phyloP scores from a whole-genome alignment of 2,329 filamentous ascomycete genomes.

The Cytospora chrysosperma region DNA sequence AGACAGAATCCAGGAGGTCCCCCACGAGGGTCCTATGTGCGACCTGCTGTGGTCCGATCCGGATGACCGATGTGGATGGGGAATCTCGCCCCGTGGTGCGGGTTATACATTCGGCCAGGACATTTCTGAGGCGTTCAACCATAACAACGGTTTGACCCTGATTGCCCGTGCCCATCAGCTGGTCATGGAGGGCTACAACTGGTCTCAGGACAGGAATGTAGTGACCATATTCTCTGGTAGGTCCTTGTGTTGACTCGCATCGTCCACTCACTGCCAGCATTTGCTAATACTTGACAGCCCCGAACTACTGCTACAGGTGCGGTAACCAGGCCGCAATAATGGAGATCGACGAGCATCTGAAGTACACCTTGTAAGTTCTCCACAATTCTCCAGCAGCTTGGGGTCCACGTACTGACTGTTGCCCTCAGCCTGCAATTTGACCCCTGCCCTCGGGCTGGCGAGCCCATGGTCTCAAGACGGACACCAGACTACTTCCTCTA shows the following conservation, averaged over 20 bases:
- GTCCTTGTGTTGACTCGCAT: constrained; percentile 24
- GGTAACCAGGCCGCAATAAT: constrained; percentile 99
- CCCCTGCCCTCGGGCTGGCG: constrained; percentile 92
- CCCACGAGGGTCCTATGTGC: constrained; percentile 97
- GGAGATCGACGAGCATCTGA: constrained; percentile 99
- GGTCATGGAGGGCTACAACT: constrained; percentile 99
- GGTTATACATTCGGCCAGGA: constrained; percentile 96
- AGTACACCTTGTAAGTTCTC: constrained; percentile 94
- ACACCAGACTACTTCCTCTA: constrained; percentile 99
- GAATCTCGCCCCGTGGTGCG: constrained; percentile 89
- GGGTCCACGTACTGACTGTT: constrained; percentile 18
- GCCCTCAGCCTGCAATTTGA: constrained; percentile 89
- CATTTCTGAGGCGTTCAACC: constrained; percentile 98
- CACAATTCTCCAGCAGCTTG: neutral
- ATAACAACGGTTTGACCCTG: constrained; percentile 95
- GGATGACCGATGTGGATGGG: constrained; percentile 94
- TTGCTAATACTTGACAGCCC: constrained; percentile 51
- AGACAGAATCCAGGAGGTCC: constrained; percentile 96
- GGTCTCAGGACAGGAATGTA: constrained; percentile 97
- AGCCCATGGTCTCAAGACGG: constrained; percentile 96
- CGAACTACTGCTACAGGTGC: constrained; percentile 97
- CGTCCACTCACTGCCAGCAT: constrained; percentile 17
- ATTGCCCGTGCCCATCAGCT: constrained; percentile 96
- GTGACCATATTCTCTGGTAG: constrained; percentile 97
- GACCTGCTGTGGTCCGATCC: constrained; percentile 98